phyloP scores from a whole-genome alignment of 495 filamentous ascomycete species.

The Penicillium antarcticum region DNA sequence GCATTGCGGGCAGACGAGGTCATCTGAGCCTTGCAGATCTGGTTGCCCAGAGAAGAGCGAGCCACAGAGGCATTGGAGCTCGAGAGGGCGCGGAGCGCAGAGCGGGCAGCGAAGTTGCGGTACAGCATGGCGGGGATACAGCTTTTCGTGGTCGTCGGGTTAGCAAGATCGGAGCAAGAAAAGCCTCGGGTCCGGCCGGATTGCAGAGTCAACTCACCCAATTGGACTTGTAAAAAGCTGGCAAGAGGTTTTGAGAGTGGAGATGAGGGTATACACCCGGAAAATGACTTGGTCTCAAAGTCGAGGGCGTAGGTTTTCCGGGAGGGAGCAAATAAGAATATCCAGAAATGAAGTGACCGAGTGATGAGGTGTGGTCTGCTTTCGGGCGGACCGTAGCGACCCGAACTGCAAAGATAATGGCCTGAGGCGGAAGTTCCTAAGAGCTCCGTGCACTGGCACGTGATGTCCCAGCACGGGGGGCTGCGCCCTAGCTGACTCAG shows the following conservation, averaged over 20 bases:
- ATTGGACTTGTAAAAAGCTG: conserved; percentile 31
- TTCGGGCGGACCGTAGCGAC: conserved; percentile 30
- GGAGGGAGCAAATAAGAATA: conserved; percentile 33
- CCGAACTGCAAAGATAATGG: conserved; percentile 25
- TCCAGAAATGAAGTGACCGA: conserved; percentile 38
- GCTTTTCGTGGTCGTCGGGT: conserved; percentile 38
- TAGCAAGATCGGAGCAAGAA: conserved; percentile 28
- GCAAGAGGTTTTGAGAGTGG: conserved; percentile 27
- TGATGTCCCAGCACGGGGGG: conserved; percentile 12
- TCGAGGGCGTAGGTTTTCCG: conserved; percentile 31
- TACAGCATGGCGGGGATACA: conserved; percentile 44
- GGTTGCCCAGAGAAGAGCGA: conserved; percentile 37
- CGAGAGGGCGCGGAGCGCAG: conserved; percentile 43
- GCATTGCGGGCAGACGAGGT: conserved; percentile 39
- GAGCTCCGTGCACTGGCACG: conserved; percentile 12
- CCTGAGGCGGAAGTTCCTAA: background rate
- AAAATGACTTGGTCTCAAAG: conserved; percentile 31
- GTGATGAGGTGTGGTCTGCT: conserved; percentile 37
- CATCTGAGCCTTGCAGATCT: conserved; percentile 46
- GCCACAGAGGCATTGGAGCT: conserved; percentile 49
- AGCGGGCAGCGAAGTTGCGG: conserved; percentile 46
- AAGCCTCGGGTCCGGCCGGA: conserved; percentile 33
- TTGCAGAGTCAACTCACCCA: conserved; percentile 26
- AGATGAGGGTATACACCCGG: conserved; percentile 37
- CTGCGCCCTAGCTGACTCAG: conserved; percentile 22